A percentile compares a stretch with the other conserved stretches of the same genome.
phyloP scores from a whole-genome alignment of 495 filamentous ascomycete genomes.

The Hyaloscypha variabilis region DNA sequence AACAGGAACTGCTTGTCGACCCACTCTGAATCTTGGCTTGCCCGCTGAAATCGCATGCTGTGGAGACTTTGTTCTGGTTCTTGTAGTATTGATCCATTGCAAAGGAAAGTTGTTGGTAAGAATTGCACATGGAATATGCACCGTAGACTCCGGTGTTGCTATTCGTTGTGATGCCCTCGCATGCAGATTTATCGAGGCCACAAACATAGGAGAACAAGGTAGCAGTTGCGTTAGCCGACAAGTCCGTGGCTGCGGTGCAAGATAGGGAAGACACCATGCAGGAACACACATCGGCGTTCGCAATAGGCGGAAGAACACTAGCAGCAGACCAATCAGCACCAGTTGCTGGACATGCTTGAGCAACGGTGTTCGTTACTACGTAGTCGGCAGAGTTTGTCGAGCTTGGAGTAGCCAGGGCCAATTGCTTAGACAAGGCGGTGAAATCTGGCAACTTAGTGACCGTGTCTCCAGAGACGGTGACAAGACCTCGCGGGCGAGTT shows the following conservation, averaged over 20 bases:
- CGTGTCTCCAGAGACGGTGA: slow-evolving; percentile 57
- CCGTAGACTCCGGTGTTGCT: slow-evolving; percentile 77
- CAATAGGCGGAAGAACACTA: slow-evolving; percentile 74
- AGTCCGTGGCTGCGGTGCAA: slow-evolving; percentile 62
- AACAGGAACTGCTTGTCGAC: slow-evolving; percentile 43
- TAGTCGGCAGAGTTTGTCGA: slow-evolving; percentile 67
- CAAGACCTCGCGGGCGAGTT: slow-evolving; percentile 52
- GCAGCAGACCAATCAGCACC: slow-evolving; percentile 69
- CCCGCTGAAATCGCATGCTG: slow-evolving; percentile 79
- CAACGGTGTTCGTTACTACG: slow-evolving; percentile 75
- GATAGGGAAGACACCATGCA: slow-evolving; percentile 77
- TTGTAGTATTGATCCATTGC: slow-evolving; percentile 82
- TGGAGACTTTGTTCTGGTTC: slow-evolving; percentile 53
- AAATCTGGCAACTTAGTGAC: slow-evolving; percentile 74
- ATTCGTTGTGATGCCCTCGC: slow-evolving; percentile 73
- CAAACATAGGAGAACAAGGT: slow-evolving; percentile 78
- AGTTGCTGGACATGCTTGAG: slow-evolving; percentile 70
- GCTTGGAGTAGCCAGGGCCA: slow-evolving; percentile 69
- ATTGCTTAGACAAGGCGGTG: slow-evolving; percentile 67
- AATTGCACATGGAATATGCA: slow-evolving; percentile 85
- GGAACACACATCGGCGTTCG: slow-evolving; percentile 70
- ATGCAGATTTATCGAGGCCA: slow-evolving; percentile 51
- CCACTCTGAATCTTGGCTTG: slow-evolving; percentile 54
- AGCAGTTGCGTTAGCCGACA: slow-evolving; percentile 52
- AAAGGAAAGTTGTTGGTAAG: slow-evolving; percentile 76